Conservation (phyloP, 2,329 filamentous ascomycete genomes). For the Zymoseptoria passerinii region DNA sequence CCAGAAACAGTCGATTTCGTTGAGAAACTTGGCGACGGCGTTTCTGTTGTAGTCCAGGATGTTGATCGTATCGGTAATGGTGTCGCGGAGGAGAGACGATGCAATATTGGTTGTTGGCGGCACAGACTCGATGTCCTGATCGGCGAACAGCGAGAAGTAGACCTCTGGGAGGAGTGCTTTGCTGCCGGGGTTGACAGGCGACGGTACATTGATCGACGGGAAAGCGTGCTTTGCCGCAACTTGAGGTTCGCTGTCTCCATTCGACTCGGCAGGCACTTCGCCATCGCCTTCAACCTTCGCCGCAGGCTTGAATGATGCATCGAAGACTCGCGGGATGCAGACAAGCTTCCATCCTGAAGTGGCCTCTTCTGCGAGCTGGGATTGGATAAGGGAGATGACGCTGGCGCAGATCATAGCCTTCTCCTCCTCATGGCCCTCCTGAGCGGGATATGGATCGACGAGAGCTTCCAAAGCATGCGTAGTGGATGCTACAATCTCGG, state of each 20-base stretch:
- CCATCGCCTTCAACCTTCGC: slow-evolving; percentile 21
- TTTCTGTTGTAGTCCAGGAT: slow-evolving; percentile 88
- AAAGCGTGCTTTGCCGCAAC: slow-evolving; percentile 58
- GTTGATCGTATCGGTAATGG: slow-evolving; percentile 86
- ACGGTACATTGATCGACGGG: slow-evolving; percentile 66
- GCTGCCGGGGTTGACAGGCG: slow-evolving; percentile 64
- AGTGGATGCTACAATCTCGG: slow-evolving; percentile 85
- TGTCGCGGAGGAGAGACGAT: slow-evolving; percentile 75
- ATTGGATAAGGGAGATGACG: slow-evolving; percentile 73
- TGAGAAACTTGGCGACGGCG: slow-evolving; percentile 75
- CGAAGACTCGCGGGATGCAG: slow-evolving; percentile 52
- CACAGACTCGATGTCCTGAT: slow-evolving; percentile 78
- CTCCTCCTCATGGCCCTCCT: slow-evolving; percentile 49
- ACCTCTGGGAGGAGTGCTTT: slow-evolving; percentile 82
- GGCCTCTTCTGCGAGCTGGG: slow-evolving; percentile 72
- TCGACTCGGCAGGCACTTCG: slow-evolving; percentile 52
- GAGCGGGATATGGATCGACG: slow-evolving; percentile 68
- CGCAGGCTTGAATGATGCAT: slow-evolving; percentile 21
- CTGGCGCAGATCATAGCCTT: slow-evolving; percentile 59
- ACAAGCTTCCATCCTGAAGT: slow-evolving; percentile 65
- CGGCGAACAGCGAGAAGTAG: slow-evolving; percentile 83
- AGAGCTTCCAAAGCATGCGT: slow-evolving; percentile 76
- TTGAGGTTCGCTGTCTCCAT: slow-evolving; percentile 50
- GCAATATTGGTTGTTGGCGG: slow-evolving; percentile 68
- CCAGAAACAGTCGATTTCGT: slow-evolving; percentile 94